Base-by-base conservation (phyloP, 2,329 filamentous ascomycete species). In the Fonsecaea multimorphosa region DNA sequence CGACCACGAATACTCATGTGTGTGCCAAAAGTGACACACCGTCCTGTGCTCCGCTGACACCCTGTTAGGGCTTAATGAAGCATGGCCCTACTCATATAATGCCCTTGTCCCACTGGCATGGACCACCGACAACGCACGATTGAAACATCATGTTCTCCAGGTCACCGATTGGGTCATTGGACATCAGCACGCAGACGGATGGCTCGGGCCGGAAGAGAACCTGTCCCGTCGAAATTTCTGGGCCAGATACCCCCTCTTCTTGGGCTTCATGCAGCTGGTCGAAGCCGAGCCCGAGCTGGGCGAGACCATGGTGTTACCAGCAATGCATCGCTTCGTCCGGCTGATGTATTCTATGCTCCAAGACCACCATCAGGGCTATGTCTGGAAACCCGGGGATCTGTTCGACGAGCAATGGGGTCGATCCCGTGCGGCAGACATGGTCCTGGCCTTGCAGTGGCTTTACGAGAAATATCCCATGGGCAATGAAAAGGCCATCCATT, bases 1-100 rank as follows among this genome's bases (percentile, higher is more conserved):
- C 4, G 70, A 76, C 34, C 72, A 76, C 2, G 84, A 87, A 68
- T 87, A 87, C 70, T 84, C 79, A 12, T 74, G 64, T 68, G 61
- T 52, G 60, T n/a, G 24, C n/a, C 22, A 11, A 27, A 52, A 14
- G 14, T 14, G 5, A n/a, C 22, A 24, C 14, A 1, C 11, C 44
- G 5, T 24, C 19, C 44, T 31, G 44, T 12, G 44, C 44, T 24
- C 19, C 2, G 11, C 44, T 49, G 44, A 49, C n/a, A 2, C 19
- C 44, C 11, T 12, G 19, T 27, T 53, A 71, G 69, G 75, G 24
- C 75, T 87, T 1, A 80, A 86, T 69, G 85, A 87, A 75, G 83
- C 80, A 1, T 79, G 82, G 29, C 83, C 85, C 0, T 88, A 87
- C 72, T 87, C 85, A 83, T 83, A 86, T 71, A 87, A 87, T 69